Base-by-base conservation (phyloP, 495 filamentous ascomycete species). In the Durotheca rogersii region DNA sequence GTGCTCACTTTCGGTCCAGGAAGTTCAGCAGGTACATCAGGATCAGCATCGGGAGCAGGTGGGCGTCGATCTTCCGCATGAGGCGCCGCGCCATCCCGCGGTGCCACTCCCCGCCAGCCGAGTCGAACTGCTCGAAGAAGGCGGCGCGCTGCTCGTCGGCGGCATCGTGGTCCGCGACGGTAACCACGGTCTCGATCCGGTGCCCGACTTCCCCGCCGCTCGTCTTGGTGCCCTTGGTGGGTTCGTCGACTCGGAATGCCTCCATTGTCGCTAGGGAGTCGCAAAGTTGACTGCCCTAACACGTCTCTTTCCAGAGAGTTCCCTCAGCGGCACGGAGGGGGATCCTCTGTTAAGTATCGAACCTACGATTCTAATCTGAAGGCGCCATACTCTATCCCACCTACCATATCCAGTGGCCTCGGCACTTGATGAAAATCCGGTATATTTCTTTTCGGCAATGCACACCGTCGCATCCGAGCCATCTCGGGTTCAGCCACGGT, bases 11-110 rank as follows among this genome's bases (percentile, higher is more conserved):
- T 60, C 71, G 62, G 48, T 74, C 71, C n/a, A 74, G 62, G 53
- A 72, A 74, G 58, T 71, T 73, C 49, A 74, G 65, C 35, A 72
- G 58, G 56, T 73, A 73, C 66, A 74, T 72, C 47, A 67, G 14
- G 19, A 70, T 55, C n/a, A 74, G 41, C 35, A 69, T 65, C 32
- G 71, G 71, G 21, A 74, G 61, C 6, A 74, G 57, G 39, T 64
- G 71, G n/a, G 61, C 11, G 44, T 74, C 71, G n/a, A 72, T 60
- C 52, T 72, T 74, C 38, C 66, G 56, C 41, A 70, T 43, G 20
- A 74, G 45, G 30, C 38, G 51, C 38, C 58, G 64, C 7, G 55
- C 50, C 32, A 56, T 50, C 10, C 25, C 19, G 7, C 39, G 39
- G 34, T 62, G 61, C 65, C 61, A 66, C 30, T 58, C 60, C 6